phyloP scores from a whole-genome alignment of 192 early-diverging fungal species.

The Backusella sp. region DNA sequence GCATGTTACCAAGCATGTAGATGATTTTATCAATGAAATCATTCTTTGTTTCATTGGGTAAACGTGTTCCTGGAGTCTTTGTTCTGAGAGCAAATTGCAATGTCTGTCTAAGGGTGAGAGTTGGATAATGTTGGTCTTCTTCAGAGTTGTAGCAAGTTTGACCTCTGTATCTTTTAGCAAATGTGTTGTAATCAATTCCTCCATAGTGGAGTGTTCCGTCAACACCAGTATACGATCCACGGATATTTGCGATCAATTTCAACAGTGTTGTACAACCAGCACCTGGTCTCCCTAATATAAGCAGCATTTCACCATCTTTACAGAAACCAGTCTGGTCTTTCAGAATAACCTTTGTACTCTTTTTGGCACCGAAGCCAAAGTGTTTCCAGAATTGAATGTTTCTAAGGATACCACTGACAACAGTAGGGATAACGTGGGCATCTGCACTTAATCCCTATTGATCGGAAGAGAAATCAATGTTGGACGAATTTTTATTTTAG shows the following conservation, averaged over 20 bases:
- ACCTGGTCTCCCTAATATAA: slow-evolving; percentile 70
- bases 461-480: neutral
- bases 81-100: slow-evolving; percentile 74
- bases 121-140: slow-evolving; percentile 77
- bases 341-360: slow-evolving; percentile 46
- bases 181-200: slow-evolving; percentile 58
- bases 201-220: slow-evolving; percentile 62
- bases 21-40: slow-evolving; percentile 51
- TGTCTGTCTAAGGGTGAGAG: slow-evolving; percentile 74
- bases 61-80: slow-evolving; percentile 61
- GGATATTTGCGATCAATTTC: slow-evolving; percentile 56
- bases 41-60: slow-evolving; percentile 45
- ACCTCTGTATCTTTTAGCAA: slow-evolving; percentile 61
- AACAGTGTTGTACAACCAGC: slow-evolving; percentile 67
- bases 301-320: slow-evolving; percentile 70
- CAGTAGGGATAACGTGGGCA: slow-evolving; percentile 31
- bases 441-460: slow-evolving; percentile 32
- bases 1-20: slow-evolving; percentile 50
- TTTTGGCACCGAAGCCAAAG: neutral
- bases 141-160: slow-evolving; percentile 80
- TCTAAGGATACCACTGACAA: slow-evolving; percentile 8
- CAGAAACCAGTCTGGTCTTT: slow-evolving; percentile 62
- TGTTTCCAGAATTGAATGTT: neutral
- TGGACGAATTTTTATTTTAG: neutral
- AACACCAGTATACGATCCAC: slow-evolving; percentile 50